Conservation (phyloP, 768 basidiomycete species). For the Boletus tylopilopsis region DNA sequence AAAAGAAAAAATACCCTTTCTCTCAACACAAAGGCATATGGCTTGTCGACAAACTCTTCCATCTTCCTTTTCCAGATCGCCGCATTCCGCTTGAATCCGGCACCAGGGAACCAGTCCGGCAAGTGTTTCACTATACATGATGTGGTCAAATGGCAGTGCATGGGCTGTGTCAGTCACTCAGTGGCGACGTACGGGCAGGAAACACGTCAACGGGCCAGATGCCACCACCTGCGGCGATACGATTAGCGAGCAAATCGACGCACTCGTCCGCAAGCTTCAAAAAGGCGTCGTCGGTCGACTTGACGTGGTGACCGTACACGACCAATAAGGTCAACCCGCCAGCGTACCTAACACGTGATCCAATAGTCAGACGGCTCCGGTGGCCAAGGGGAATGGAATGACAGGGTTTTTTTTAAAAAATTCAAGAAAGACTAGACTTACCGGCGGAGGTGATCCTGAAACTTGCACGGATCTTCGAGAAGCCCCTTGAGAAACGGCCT, state of each 20-base stretch:
- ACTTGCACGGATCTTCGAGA: conserved; percentile 38
- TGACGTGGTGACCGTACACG: conserved; percentile 57
- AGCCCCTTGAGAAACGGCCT: conserved; percentile 54
- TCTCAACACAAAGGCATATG: conserved; percentile 55
- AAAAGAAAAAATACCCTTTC: conserved; percentile 44
- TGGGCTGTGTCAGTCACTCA: no score
- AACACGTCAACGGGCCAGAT: conserved; percentile 43
- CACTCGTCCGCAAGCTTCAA: conserved; percentile 42
- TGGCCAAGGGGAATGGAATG: no score
- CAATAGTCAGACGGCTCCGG: conserved; percentile 11
- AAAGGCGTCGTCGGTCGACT: conserved; percentile 38
- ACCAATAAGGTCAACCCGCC: conserved; percentile 55
- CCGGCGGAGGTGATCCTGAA: conserved; percentile 36
- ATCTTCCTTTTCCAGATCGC: conserved; percentile 58
- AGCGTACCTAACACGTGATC: conserved; percentile 37
- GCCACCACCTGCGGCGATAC: conserved; percentile 40
- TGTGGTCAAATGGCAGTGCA: not conserved
- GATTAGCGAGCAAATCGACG: conserved; percentile 39
- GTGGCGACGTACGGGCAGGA: conserved; percentile 28
- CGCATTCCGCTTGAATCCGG: conserved; percentile 62
- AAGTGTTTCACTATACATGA: conserved; percentile 44
- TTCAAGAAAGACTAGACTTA: conserved; percentile 3
- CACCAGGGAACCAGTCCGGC: conserved; percentile 66
- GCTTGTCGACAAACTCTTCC: conserved; percentile 59
- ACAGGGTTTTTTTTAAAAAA: no score